Evolutionary conservation across 371 early-diverging fungal genomes (phyloP).

Genomic region (Mortierella sp.): DNA sequence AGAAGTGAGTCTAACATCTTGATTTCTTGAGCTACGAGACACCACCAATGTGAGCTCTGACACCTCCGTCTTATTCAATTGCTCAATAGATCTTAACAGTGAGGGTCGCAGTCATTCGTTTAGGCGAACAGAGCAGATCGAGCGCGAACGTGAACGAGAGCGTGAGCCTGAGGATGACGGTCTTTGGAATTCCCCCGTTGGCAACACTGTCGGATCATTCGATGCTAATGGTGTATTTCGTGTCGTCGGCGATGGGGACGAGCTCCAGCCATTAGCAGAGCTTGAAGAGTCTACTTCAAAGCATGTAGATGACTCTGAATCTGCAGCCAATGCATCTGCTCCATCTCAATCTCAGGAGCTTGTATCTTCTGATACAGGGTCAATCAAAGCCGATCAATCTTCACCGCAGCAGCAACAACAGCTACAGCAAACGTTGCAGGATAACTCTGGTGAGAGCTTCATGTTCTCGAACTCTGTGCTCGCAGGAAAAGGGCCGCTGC

Average conservation of each 20-base stretch:
- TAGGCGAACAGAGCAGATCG: conserved; percentile 39
- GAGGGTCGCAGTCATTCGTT: conserved; percentile 42
- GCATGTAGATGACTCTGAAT: conserved; percentile 17
- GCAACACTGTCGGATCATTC: conserved; percentile 68
- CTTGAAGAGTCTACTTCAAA: conserved; percentile 38
- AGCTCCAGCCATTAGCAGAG: conserved; percentile 45
- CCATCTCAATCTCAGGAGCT: conserved; percentile 6
- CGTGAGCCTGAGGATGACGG: conserved; percentile 44
- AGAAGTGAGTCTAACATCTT: conserved; percentile 26
- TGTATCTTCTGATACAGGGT: conserved; percentile 6
- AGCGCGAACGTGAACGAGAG: conserved; percentile 39
- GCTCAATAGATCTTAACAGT: conserved; percentile 42
- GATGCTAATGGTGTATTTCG: conserved; percentile 79
- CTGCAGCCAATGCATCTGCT: conserved; percentile 3
- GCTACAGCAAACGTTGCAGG: not conserved
- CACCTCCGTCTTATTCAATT: not conserved
- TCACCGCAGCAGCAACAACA: conserved; percentile 22
- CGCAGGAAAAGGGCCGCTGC: conserved; percentile 12
- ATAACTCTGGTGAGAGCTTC: conserved; percentile 5
- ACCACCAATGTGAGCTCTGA: not conserved
- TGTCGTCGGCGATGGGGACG: conserved; percentile 59
- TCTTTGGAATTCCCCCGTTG: conserved; percentile 54
- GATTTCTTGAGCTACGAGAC: not conserved
- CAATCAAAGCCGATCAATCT: conserved; percentile 9
- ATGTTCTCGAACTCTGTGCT: conserved; percentile 19